A percentile compares a stretch with the other conserved stretches of the same genome.
These are phyloP conservation scores for Arabidopsis hybrid DNA, from an alignment of 441 rosid genomes.

Conservation along the genomic window DNA sequence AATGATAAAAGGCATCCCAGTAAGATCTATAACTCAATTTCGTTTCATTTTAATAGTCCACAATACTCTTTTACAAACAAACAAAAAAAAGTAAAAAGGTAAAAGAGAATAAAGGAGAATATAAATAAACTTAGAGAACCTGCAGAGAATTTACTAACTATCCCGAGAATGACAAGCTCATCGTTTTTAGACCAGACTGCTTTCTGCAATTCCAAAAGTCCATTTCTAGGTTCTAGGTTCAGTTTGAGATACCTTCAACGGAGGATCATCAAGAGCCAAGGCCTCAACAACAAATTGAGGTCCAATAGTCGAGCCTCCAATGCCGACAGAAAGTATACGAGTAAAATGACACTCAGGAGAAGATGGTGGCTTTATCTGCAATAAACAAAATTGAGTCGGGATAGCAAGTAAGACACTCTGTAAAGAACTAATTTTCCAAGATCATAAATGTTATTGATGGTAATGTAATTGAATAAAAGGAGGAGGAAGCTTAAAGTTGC, in stretches of 20 bases:
- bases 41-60: neutral
- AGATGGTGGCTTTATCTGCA: slow-evolving; percentile 88
- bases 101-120: slow-evolving; percentile 32
- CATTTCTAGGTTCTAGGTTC: slow-evolving; percentile 98
- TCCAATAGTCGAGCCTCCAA: slow-evolving; percentile 98
- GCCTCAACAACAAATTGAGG: slow-evolving; percentile 98
- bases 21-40: neutral
- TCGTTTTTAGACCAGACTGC: slow-evolving; percentile 56
- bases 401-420: slow-evolving; percentile 3
- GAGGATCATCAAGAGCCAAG: slow-evolving; percentile 95
- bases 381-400: neutral
- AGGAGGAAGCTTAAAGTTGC: too few species aligned
- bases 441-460: neutral
- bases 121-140: neutral
- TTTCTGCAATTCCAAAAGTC: slow-evolving; percentile 93
- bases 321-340: slow-evolving; percentile 88
- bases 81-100: neutral
- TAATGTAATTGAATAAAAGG: too few species aligned
- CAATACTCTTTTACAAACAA: slow-evolving; percentile 13
- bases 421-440: neutral
- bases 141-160: slow-evolving; percentile 16
- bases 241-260: slow-evolving; percentile 65
- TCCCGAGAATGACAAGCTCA: slow-evolving; percentile 31
- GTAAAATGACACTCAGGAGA: slow-evolving; percentile 78
- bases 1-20: neutral